A percentile compares a stretch with the other conserved stretches of the same genome.
These are phyloP conservation scores for Pisolithus marmoratus DNA, from an alignment of 768 basidiomycete species.

Conservation along the genomic window DNA sequence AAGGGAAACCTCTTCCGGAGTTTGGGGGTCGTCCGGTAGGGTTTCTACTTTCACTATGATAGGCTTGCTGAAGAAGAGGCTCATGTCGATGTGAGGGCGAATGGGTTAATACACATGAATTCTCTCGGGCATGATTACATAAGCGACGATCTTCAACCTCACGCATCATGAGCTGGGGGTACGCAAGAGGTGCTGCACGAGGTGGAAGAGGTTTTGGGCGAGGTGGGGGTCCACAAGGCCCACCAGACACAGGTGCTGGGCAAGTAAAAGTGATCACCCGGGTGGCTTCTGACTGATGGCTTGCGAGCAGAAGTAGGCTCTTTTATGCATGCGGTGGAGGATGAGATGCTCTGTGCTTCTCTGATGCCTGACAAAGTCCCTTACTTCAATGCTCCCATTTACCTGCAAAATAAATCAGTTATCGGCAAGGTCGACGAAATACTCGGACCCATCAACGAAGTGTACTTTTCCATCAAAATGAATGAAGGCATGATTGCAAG, in stretches of 20 bases:
- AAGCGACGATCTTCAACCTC: too few relatives aligned
- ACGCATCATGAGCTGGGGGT: constrained; percentile 46
- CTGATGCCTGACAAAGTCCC: constrained; percentile 86
- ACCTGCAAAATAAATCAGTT: constrained; percentile 90
- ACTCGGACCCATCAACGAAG: constrained; percentile 98
- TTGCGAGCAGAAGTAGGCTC: constrained; percentile 74
- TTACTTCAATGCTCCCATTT: constrained; percentile 98
- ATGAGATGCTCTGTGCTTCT: constrained; percentile 95
- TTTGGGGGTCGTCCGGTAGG: constrained; percentile 10
- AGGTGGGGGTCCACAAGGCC: constrained; percentile 76
- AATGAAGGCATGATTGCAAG: constrained; percentile 90
- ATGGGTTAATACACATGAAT: too few relatives aligned
- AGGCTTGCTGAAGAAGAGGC: constrained; percentile 30
- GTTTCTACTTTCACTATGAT: constrained; percentile 24
- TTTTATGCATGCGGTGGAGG: constrained; percentile 94
- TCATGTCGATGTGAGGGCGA: constrained; percentile 22
- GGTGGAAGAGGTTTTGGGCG: constrained; percentile 64
- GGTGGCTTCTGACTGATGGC: constrained; percentile 6
- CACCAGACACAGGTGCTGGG: constrained; percentile 78
- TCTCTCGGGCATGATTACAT: too few relatives aligned
- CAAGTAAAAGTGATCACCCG: constrained; percentile 25
- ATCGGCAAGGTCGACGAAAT: constrained; percentile 99
- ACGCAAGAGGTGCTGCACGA: constrained; percentile 47
- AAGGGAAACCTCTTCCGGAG: constrained; percentile 18
- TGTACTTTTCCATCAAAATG: constrained; percentile 98